A percentile compares a stretch with the other conserved stretches of the same genome.
Evolutionary conservation across 768 basidiomycete species (phyloP).

Genomic region (Russula virescens): DNA sequence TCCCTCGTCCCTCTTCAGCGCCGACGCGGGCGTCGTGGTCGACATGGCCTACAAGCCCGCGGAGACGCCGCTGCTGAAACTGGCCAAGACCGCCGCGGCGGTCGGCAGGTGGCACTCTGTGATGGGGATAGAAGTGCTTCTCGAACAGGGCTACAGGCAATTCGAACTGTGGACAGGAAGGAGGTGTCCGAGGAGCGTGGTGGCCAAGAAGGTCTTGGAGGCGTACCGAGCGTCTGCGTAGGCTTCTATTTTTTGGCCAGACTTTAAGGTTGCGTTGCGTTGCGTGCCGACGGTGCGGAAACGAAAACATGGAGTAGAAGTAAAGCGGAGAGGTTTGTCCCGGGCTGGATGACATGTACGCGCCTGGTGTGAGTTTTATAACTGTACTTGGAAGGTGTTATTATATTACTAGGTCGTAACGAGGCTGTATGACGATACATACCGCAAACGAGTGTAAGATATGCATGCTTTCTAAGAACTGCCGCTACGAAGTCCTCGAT

Average conservation of each 20-base stretch:
- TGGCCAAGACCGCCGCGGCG: slow-evolving; percentile 48
- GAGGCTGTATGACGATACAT: too few relatives aligned
- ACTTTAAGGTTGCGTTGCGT: not conserved
- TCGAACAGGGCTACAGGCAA: slow-evolving; percentile 86
- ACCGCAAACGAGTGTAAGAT: too few relatives aligned
- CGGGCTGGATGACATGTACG: too few relatives aligned
- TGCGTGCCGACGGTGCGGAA: too few relatives aligned
- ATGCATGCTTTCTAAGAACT: too few relatives aligned
- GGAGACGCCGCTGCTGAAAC: slow-evolving; percentile 67
- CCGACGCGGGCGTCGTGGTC: slow-evolving; percentile 67
- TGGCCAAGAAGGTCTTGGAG: slow-evolving; percentile 45
- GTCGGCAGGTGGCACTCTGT: slow-evolving; percentile 57
- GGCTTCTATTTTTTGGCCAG: not conserved
- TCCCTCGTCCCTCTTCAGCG: slow-evolving; percentile 49
- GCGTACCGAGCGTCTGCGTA: slow-evolving; percentile 32
- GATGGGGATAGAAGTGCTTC: slow-evolving; percentile 75
- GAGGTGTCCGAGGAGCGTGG: slow-evolving; percentile 44
- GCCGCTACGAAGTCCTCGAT: too few relatives aligned
- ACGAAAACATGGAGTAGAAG: not conserved
- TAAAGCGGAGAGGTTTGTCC: too few relatives aligned
- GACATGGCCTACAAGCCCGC: slow-evolving; percentile 95
- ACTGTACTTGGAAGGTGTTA: not conserved
- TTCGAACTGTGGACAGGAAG: slow-evolving; percentile 79
- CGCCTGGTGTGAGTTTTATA: too few relatives aligned
- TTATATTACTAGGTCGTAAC: not conserved